Conservation (phyloP, 192 early-diverging fungal species). For the Rhizoclosmatium globosum region DNA sequence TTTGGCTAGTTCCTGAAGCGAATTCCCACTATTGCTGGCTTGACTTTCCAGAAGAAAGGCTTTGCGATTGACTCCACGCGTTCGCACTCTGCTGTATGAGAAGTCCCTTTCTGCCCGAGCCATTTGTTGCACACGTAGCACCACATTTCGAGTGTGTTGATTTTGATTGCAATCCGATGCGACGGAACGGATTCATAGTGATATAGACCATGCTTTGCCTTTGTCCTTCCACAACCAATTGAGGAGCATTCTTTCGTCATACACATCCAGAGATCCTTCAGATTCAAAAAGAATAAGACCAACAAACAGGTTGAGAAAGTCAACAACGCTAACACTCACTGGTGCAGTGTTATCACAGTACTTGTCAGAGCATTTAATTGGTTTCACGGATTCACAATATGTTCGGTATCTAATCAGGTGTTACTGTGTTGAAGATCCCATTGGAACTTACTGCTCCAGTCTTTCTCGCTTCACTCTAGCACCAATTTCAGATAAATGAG, state of each 20-base stretch:
- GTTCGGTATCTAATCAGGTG: not conserved
- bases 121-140: conserved; percentile 32
- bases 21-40: not conserved
- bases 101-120: conserved; percentile 12
- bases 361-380: not conserved
- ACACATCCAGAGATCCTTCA: conserved; percentile 33
- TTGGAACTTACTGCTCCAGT: not conserved
- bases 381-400: not conserved
- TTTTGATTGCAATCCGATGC: conserved; percentile 17
- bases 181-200: not conserved
- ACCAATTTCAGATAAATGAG: conserved; percentile 10
- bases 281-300: not conserved
- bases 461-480: not conserved
- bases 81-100: not conserved
- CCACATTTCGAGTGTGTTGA: conserved; percentile 34
- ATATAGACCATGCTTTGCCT: conserved; percentile 19
- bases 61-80: not conserved
- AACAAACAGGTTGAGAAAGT: not conserved
- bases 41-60: not conserved
- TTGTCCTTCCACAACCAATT: conserved; percentile 22
- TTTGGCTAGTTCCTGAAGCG: not conserved
- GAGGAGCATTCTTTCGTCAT: conserved; percentile 17
- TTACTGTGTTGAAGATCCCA: not conserved
- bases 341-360: not conserved
- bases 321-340: not conserved